Evolutionary conservation across 176 grass and related monocot genomes (phyloP).

Genomic region (Zizania latifolia): DNA sequence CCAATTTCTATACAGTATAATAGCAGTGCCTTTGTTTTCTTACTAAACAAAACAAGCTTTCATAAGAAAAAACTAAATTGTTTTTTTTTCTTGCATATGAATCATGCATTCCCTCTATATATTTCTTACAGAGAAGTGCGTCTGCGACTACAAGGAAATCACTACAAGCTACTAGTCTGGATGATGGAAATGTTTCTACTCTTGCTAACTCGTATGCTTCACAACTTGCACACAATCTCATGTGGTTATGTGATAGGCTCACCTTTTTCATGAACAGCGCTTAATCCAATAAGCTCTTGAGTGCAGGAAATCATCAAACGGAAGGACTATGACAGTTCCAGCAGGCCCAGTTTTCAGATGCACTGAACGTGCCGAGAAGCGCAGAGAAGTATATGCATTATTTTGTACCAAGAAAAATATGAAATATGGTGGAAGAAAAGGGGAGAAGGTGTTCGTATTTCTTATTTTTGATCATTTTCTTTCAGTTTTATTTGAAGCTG

Average conservation of each 20-base stretch:
- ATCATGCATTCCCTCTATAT: neutral
- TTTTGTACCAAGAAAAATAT: neutral
- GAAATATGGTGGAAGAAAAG: neutral
- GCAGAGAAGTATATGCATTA: constrained; percentile 66
- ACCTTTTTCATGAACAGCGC: neutral
- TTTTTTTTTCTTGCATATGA: neutral
- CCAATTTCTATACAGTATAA: neutral
- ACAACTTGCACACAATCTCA: neutral
- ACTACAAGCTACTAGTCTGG: constrained; percentile 27
- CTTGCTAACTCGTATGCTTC: constrained; percentile 20
- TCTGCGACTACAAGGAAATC: constrained; percentile 37
- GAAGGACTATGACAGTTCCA: constrained; percentile 54
- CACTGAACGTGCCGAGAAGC: constrained; percentile 77
- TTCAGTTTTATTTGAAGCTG: constrained; percentile 77
- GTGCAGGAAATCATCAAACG: constrained; percentile 44
- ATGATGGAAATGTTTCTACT: constrained; percentile 17
- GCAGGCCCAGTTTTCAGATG: constrained; percentile 69
- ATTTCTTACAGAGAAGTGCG: constrained; percentile 38
- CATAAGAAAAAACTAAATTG: too few species aligned
- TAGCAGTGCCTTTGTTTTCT: neutral
- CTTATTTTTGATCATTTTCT: neutral
- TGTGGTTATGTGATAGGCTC: neutral
- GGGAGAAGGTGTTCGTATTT: neutral
- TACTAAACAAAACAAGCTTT: neutral
- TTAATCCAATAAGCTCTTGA: neutral